Conservation (phyloP, 169 alveolate genomes). For the Plasmodium gaboni region DNA sequence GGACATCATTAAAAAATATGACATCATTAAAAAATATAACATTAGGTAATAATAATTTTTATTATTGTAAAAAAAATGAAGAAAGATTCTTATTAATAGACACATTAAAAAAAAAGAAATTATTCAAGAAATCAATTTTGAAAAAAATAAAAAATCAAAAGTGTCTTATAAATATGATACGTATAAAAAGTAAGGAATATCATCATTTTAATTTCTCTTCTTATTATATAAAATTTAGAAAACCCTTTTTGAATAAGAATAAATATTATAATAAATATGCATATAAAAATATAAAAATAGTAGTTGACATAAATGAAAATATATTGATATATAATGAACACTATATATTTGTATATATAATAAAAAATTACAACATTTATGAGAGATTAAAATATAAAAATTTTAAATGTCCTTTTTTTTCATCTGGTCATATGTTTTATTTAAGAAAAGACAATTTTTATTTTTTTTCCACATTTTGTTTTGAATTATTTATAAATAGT, state of each 20-base stretch:
- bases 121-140: conserved; percentile 13
- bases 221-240: conserved; percentile 31
- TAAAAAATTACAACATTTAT: conserved; percentile 41
- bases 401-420: conserved; percentile 3
- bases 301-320: conserved; percentile 13
- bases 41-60: too few relatives aligned
- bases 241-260: conserved; percentile 6
- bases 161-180: background rate
- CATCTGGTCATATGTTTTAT: conserved; percentile 2
- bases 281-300: conserved; percentile 19
- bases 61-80: too few relatives aligned
- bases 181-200: conserved; percentile 6
- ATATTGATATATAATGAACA: conserved; percentile 37
- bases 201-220: background rate
- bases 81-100: too few relatives aligned
- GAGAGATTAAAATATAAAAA: conserved; percentile 37
- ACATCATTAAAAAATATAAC: too few relatives aligned
- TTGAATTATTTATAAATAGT: conserved; percentile 12
- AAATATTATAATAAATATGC: conserved; percentile 2
- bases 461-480: conserved; percentile 39
- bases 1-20: too few relatives aligned
- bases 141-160: conserved; percentile 8
- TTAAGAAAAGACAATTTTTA: conserved; percentile 1
- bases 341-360: conserved; percentile 17
- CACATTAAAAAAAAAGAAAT: background rate